Evolutionary conservation across 2,329 filamentous ascomycete genomes (phyloP).

Genomic region (Fusarium anguioides): DNA sequence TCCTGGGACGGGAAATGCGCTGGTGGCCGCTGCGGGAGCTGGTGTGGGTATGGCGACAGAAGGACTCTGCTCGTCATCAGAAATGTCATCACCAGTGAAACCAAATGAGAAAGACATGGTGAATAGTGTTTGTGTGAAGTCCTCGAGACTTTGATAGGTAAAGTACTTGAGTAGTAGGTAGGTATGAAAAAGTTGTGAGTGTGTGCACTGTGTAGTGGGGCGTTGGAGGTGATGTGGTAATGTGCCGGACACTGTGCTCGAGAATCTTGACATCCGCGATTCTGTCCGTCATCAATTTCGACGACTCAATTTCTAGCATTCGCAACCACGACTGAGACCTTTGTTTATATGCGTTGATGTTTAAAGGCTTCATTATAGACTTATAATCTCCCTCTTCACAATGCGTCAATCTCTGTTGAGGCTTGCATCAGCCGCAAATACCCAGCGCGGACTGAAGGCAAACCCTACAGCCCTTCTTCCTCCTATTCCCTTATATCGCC

Average conservation of each 20-base stretch:
- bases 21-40: constrained; percentile 39
- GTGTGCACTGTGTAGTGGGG: constrained; percentile 47
- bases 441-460: constrained; percentile 51
- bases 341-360: background rate
- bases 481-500: constrained; percentile 88
- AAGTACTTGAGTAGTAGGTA: too few species aligned
- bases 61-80: constrained; percentile 52
- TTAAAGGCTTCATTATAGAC: background rate
- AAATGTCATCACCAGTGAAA: constrained; percentile 73
- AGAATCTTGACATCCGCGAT: constrained; percentile 28
- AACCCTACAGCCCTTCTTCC: constrained; percentile 77
- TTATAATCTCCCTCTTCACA: background rate
- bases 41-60: constrained; percentile 35
- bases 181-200: constrained; percentile 35
- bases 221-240: constrained; percentile 7
- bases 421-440: constrained; percentile 53
- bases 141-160: background rate
- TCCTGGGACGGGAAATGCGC: constrained; percentile 70
- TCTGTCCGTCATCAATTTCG: constrained; percentile 19
- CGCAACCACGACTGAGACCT: background rate
- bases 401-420: constrained; percentile 47
- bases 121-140: constrained; percentile 3
- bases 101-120: constrained; percentile 68
- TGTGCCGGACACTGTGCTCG: constrained; percentile 34
- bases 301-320: background rate